These are phyloP conservation scores for Drechslerella stenobrocha DNA, from an alignment of 2,329 filamentous ascomycete species.

Conservation along the genomic window DNA sequence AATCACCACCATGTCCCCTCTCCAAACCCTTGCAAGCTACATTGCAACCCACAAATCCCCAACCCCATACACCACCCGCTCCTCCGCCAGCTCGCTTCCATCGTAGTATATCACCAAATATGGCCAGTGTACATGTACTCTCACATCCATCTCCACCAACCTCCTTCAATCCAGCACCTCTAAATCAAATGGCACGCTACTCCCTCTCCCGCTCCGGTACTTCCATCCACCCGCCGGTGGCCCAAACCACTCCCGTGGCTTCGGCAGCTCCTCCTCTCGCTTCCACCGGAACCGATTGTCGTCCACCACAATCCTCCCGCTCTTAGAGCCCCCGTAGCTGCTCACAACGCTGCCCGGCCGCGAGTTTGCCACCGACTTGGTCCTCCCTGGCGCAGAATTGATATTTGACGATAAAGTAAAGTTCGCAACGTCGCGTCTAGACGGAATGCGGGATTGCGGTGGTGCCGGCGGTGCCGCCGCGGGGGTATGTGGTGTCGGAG, in stretches of 20 bases:
- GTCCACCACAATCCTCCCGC: slow-evolving; percentile 65
- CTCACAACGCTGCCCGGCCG: slow-evolving; percentile 34
- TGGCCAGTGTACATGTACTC: background rate
- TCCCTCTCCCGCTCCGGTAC: slow-evolving; percentile 88
- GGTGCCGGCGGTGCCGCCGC: slow-evolving; percentile 54
- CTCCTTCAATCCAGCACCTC: slow-evolving; percentile 59
- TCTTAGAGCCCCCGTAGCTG: slow-evolving; percentile 21
- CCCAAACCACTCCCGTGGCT: slow-evolving; percentile 76
- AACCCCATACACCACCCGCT: no score
- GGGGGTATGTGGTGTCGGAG: slow-evolving; percentile 45
- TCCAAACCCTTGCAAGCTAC: background rate
- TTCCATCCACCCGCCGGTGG: slow-evolving; percentile 63
- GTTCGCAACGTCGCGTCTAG: slow-evolving; percentile 55
- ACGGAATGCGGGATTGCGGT: slow-evolving; percentile 55
- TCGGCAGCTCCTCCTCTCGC: slow-evolving; percentile 77
- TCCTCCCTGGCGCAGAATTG: slow-evolving; percentile 47
- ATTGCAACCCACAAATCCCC: no score
- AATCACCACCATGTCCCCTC: background rate
- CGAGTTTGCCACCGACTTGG: slow-evolving; percentile 27
- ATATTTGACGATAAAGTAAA: slow-evolving; percentile 50
- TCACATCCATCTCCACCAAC: background rate
- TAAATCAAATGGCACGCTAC: slow-evolving; percentile 89
- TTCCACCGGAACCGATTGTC: slow-evolving; percentile 87
- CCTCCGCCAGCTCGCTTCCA: background rate
- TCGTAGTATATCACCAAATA: no score